Evolutionary conservation across 805 yeast species (phyloP).

Genomic region (Kodamaea kaohsiungensis): DNA sequence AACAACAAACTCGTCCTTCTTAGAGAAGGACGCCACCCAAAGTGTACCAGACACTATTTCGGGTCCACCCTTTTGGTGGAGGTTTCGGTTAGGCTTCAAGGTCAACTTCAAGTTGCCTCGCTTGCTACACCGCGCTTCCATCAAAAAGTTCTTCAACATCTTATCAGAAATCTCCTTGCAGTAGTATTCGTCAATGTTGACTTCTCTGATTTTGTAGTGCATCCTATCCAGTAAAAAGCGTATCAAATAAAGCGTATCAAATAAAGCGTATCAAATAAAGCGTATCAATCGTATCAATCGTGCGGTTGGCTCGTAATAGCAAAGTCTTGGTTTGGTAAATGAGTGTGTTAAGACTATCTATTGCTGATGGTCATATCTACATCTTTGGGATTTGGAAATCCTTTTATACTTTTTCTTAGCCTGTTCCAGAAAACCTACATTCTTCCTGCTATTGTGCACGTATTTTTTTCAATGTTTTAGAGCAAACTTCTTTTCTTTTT

Average conservation of each 20-base stretch:
- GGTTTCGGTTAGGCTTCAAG: conserved; percentile 6
- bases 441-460: conserved; percentile 3
- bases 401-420: conserved; percentile 7
- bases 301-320: background rate
- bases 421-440: conserved; percentile 1
- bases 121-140: conserved; percentile 5
- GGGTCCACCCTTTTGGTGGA: conserved; percentile 8
- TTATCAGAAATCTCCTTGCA: conserved; percentile 8
- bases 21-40: conserved; percentile 8
- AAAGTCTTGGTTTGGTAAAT: background rate
- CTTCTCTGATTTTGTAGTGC: conserved; percentile 10
- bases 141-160: conserved; percentile 7
- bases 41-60: conserved; percentile 8
- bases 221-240: background rate
- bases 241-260: background rate
- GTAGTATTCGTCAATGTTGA: conserved; percentile 10
- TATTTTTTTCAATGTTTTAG: conserved; percentile 1
- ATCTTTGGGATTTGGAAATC: conserved; percentile 3
- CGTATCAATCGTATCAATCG: background rate
- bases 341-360: background rate
- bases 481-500: conserved; percentile 1
- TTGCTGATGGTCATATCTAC: background rate
- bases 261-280: background rate
- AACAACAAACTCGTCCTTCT: conserved; percentile 9
- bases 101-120: conserved; percentile 10